Evolutionary conservation across 2,329 filamentous ascomycete species (phyloP).

Genomic region (Myriosclerotinia duriaeana): DNA sequence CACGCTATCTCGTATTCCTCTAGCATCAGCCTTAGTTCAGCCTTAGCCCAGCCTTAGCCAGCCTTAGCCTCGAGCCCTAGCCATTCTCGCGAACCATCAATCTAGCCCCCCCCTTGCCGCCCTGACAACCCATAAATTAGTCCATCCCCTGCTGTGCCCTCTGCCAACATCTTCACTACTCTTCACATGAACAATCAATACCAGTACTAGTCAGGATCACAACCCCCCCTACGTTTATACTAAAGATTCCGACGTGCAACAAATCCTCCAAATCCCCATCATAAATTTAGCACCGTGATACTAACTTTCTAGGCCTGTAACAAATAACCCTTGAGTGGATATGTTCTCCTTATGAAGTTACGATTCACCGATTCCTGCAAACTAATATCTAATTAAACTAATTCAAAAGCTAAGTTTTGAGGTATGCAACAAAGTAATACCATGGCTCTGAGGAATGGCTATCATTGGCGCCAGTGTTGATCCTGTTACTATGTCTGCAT

Average conservation of each 20-base stretch:
- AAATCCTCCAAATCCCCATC: neutral
- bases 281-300: neutral
- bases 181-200: too few relatives aligned
- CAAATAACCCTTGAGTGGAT: neutral
- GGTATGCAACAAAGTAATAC: conserved; percentile 20
- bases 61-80: too few relatives aligned
- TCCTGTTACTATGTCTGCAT: conserved; percentile 3
- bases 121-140: too few relatives aligned
- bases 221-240: neutral
- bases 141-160: too few relatives aligned
- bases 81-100: too few relatives aligned
- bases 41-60: neutral
- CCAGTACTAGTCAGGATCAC: conserved; percentile 1
- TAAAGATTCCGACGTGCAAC: conserved; percentile 13
- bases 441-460: neutral
- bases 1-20: neutral
- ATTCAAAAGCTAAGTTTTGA: conserved; percentile 19
- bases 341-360: neutral
- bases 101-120: too few relatives aligned
- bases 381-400: neutral
- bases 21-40: conserved; percentile 10
- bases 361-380: neutral
- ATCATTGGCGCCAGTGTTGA: conserved; percentile 8
- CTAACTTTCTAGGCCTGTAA: conserved; percentile 4
- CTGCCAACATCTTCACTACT: conserved; percentile 1